Evolutionary conservation across 306 rosid species (phyloP).

Genomic region (Prunus mongolica): DNA sequence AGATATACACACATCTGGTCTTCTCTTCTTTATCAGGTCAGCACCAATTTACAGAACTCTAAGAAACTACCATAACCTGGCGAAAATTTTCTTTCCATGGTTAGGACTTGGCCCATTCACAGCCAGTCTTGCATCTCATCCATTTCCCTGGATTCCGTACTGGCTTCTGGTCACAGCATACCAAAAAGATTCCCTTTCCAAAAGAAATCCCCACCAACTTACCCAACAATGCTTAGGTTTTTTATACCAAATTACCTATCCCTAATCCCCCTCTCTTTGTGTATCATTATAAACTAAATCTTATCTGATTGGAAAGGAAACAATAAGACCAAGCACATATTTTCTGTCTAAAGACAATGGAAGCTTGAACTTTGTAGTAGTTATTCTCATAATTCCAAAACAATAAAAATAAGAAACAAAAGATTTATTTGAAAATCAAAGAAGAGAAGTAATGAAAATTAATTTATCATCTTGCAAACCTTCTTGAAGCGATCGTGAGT

Average conservation of each 20-base stretch:
- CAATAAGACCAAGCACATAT: background rate
- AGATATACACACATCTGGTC: no score
- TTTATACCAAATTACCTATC: background rate
- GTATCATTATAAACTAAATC: background rate
- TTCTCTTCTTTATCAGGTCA: background rate
- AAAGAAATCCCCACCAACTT: background rate
- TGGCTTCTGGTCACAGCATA: background rate
- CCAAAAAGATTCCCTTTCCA: background rate
- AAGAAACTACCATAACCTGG: background rate
- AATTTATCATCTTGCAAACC: conserved; percentile 38
- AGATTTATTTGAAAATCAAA: background rate
- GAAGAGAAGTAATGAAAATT: background rate
- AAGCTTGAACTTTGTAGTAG: background rate
- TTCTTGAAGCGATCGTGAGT: conserved; percentile 53
- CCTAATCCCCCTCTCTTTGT: background rate
- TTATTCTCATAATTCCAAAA: background rate
- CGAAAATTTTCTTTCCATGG: background rate
- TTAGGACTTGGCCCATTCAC: background rate
- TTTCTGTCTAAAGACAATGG: background rate
- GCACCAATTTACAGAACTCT: background rate
- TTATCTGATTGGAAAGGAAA: background rate
- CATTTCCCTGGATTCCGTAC: background rate
- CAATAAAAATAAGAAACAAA: background rate
- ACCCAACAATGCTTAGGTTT: background rate
- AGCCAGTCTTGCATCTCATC: background rate